These are phyloP conservation scores for Candida gigantensis DNA, from an alignment of 1,139 yeast genomes.

Conservation along the genomic window DNA sequence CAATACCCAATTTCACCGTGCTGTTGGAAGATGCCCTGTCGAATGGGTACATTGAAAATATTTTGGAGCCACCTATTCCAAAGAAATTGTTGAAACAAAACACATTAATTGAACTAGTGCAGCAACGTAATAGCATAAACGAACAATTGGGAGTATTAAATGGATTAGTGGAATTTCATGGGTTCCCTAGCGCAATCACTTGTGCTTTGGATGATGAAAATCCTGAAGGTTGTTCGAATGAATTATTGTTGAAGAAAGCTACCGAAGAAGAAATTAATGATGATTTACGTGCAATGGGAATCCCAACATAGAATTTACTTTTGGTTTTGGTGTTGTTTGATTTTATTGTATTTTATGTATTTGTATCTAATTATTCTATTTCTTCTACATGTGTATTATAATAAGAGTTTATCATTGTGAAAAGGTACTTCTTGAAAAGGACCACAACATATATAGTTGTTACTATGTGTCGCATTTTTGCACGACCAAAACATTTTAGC, in stretches of 20 bases:
- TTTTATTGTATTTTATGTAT: not conserved
- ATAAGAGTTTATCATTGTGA: not conserved
- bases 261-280: slow-evolving; percentile 62
- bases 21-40: slow-evolving; percentile 10
- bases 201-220: slow-evolving; percentile 25
- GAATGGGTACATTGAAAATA: slow-evolving; percentile 9
- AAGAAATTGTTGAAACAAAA: slow-evolving; percentile 42
- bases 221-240: slow-evolving; percentile 33
- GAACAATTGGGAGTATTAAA: slow-evolving; percentile 58
- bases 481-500: not conserved
- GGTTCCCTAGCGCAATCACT: slow-evolving; percentile 69
- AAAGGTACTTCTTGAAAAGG: not conserved
- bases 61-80: slow-evolving; percentile 23
- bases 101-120: slow-evolving; percentile 47
- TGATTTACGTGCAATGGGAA: slow-evolving; percentile 57
- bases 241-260: slow-evolving; percentile 49
- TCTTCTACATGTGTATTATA: not conserved
- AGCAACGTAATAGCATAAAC: slow-evolving; percentile 54
- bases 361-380: not conserved
- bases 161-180: slow-evolving; percentile 58
- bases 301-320: slow-evolving; percentile 23
- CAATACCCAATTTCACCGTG: slow-evolving; percentile 24
- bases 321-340: not conserved
- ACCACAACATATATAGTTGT: no score
- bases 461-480: no score